These are phyloP conservation scores for Phytophthora tentaculata DNA, from an alignment of 352 stramenopile genomes.

Conservation along the genomic window DNA sequence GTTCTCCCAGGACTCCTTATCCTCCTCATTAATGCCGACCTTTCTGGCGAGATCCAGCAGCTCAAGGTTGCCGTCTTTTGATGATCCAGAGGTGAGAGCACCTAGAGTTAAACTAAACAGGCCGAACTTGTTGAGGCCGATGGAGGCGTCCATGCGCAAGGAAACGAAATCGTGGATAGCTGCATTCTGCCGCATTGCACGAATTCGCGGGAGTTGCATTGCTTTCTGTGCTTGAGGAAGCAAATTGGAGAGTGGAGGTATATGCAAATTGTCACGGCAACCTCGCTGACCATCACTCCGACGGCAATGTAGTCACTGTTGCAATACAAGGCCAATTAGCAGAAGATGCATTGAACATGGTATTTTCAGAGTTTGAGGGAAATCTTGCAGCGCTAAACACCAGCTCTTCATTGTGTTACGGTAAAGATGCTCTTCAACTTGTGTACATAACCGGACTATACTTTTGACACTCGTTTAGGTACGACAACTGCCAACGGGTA, in stretches of 20 bases:
- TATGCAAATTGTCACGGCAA: neutral
- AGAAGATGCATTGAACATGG: too few relatives aligned
- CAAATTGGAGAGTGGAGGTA: constrained; percentile 8
- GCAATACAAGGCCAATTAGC: too few relatives aligned
- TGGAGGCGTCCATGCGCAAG: neutral
- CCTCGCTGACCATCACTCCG: constrained; percentile 12
- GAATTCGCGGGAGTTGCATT: constrained; percentile 2
- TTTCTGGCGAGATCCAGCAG: neutral
- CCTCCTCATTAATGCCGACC: constrained; percentile 1
- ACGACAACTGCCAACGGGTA: constrained; percentile 2
- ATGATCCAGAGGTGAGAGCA: neutral
- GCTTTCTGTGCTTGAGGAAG: neutral
- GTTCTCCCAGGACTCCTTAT: neutral
- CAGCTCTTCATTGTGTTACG: too few relatives aligned
- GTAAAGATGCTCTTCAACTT: too few relatives aligned
- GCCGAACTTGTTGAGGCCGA: constrained; percentile 13
- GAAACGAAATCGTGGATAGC: neutral
- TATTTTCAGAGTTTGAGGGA: too few relatives aligned
- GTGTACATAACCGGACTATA: neutral
- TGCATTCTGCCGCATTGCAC: neutral
- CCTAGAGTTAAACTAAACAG: constrained; percentile 12
- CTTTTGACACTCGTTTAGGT: neutral
- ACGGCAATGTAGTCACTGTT: too few relatives aligned
- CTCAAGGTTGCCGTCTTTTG: constrained; percentile 2
- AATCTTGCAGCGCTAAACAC: too few relatives aligned